Conservation (phyloP, 257 asterid species). For the Capsicum baccatum region DNA sequence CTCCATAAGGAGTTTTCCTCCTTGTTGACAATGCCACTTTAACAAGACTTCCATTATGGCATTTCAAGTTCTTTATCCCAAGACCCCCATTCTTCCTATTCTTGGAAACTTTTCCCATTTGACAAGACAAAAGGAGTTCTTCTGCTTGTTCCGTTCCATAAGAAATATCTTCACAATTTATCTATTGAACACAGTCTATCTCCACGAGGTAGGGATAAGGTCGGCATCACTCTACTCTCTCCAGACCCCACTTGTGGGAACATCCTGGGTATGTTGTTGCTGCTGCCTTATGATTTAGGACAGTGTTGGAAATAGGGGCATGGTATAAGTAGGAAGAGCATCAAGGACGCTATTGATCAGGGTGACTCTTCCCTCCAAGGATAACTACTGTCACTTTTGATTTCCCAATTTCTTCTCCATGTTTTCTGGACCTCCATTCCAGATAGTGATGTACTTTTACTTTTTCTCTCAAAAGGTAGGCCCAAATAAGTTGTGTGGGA, state of each 20-base stretch:
- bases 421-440: not conserved
- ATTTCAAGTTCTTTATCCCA: not conserved
- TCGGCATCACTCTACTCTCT: not conserved
- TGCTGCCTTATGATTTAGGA: not conserved
- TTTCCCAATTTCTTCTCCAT: constrained; percentile 3
- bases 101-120: not conserved
- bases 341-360: not conserved
- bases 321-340: constrained; percentile 5
- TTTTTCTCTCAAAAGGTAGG: not conserved
- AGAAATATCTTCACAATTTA: constrained; percentile 4
- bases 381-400: not conserved
- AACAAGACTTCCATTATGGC: not conserved
- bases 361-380: not conserved
- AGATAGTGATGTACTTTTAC: not conserved
- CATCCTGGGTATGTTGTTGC: not conserved
- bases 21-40: not conserved
- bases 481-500: not conserved
- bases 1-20: not conserved
- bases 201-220: not conserved
- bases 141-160: not conserved
- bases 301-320: not conserved
- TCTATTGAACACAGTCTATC: not conserved
- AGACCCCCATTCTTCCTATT: not conserved
- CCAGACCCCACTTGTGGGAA: not conserved
- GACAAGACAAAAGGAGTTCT: not conserved